Evolutionary conservation across 768 basidiomycete genomes (phyloP).

Genomic region (Boletus rubescentipes): DNA sequence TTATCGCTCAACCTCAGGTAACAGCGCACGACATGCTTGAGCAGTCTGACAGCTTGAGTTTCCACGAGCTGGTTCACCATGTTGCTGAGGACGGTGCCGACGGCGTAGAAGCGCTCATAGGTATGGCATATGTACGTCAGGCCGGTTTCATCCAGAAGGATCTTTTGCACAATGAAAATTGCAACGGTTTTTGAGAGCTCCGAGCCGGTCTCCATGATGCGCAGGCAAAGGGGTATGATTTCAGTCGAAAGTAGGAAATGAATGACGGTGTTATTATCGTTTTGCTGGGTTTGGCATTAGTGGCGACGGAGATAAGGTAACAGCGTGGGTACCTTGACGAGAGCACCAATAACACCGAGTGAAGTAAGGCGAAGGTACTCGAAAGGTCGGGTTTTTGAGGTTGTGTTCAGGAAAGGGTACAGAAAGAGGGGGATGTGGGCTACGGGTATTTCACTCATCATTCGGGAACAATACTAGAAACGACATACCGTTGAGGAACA

Average conservation of each 20-base stretch:
- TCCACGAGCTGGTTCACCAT: slow-evolving; percentile 99
- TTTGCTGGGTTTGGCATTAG: slow-evolving; percentile 66
- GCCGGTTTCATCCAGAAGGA: slow-evolving; percentile 94
- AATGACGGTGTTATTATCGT: slow-evolving; percentile 98
- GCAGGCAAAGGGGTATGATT: slow-evolving; percentile 97
- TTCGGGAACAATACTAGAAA: background rate
- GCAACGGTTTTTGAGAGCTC: slow-evolving; percentile 99
- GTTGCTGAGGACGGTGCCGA: slow-evolving; percentile 96
- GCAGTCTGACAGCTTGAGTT: slow-evolving; percentile 91
- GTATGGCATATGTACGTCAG: slow-evolving; percentile 99
- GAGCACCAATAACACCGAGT: slow-evolving; percentile 97
- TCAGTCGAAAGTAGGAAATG: slow-evolving; percentile 98
- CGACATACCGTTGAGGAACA: slow-evolving; percentile 85
- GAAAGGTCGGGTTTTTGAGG: slow-evolving; percentile 98
- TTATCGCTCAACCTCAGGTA: slow-evolving; percentile 97
- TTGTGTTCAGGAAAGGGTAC: slow-evolving; percentile 98
- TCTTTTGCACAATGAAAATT: slow-evolving; percentile 99
- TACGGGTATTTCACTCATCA: slow-evolving; percentile 29
- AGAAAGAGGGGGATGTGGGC: slow-evolving; percentile 95
- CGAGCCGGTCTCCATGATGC: slow-evolving; percentile 99
- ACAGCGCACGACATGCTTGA: slow-evolving; percentile 98
- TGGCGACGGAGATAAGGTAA: background rate
- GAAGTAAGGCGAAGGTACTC: slow-evolving; percentile 99
- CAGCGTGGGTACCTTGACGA: slow-evolving; percentile 76
- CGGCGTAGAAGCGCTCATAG: slow-evolving; percentile 99